These are phyloP conservation scores for Aciculoconidium aculeatum DNA, from an alignment of 805 yeast species.

Conservation along the genomic window DNA sequence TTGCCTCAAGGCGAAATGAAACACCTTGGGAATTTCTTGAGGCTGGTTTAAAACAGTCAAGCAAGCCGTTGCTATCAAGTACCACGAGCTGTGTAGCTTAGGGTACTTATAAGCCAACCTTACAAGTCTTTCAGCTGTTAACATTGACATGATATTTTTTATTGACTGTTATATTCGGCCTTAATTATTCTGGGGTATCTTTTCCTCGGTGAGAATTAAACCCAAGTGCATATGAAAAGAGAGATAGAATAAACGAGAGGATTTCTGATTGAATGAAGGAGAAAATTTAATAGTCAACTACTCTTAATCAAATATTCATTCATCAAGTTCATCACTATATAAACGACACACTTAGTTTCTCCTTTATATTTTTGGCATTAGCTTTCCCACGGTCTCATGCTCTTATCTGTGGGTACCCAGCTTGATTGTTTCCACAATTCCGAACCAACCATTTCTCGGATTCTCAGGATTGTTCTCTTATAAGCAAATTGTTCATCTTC, in stretches of 20 bases:
- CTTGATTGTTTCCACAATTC: conserved; percentile 42
- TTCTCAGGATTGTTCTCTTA: conserved; percentile 62
- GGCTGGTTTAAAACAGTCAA: conserved; percentile 79
- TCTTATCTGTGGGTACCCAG: conserved; percentile 51
- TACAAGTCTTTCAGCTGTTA: conserved; percentile 53
- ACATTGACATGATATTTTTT: conserved; percentile 8
- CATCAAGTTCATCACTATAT: neutral
- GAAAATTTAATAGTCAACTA: too few species aligned
- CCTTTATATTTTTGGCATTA: conserved; percentile 3
- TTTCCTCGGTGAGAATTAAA: too few species aligned
- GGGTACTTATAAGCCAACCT: conserved; percentile 51
- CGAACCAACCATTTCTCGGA: conserved; percentile 53
- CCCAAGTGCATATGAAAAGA: too few species aligned
- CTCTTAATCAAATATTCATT: too few species aligned
- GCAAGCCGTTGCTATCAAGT: conserved; percentile 72
- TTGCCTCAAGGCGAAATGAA: conserved; percentile 58
- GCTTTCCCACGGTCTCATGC: conserved; percentile 56
- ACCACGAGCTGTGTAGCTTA: conserved; percentile 58
- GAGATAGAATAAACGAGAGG: too few species aligned
- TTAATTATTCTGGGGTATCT: conserved; percentile 18
- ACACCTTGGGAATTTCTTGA: conserved; percentile 68
- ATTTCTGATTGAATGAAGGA: too few species aligned
- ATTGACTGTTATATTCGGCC: too few species aligned
- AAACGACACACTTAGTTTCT: neutral
- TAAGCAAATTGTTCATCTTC: conserved; percentile 74